Base-by-base conservation (phyloP, 306 rosid species). In the Cajanus cajan region DNA sequence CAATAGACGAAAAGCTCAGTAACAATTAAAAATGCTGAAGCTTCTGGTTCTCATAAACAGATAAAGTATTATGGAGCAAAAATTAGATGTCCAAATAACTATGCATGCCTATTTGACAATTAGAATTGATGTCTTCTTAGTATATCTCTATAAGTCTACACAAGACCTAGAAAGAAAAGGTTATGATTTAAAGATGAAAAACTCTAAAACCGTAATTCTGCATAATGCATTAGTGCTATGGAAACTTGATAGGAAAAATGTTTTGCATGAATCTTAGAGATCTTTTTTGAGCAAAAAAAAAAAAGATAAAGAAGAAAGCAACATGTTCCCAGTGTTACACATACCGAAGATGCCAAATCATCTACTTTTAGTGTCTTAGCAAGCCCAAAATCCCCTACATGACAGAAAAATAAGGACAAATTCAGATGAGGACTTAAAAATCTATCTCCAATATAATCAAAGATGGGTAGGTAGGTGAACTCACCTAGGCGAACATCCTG, bases 361-460 rank as follows among this genome's bases (percentile, higher is more conserved):
- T n/a, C n/a, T n/a, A n/a, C n/a, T n/a, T n/a, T n/a, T n/a, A n/a
- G n/a, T n/a, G n/a, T n/a, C n/a, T n/a, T n/a, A n/a, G n/a, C n/a
- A n/a, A n/a, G n/a, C n/a, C n/a, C n/a, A n/a, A n/a, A n/a, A n/a
- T n/a, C n/a, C n/a, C n/a, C n/a, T n/a, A n/a, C n/a, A n/a, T n/a
- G n/a, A n/a, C n/a, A n/a, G n/a, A n/a, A n/a, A n/a, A n/a, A n/a
- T n/a, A n/a, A n/a, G n/a, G n/a, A n/a, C n/a, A n/a, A n/a, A n/a
- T n/a, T n/a, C n/a, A n/a, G n/a, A n/a, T n/a, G 68, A 70, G 77
- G 47, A 70, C 37, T 18, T 25, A 80, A 40, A 39, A 43, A 21
- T 52, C 41, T 61, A 74, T 62, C 51, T 15, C n/a, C 47, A 34
- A 82, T 16, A 19, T 39, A 70, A 58, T 8, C 78, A 81, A 84